Conservation (phyloP, 352 stramenopile genomes). For the Phytophthora brassicae region DNA sequence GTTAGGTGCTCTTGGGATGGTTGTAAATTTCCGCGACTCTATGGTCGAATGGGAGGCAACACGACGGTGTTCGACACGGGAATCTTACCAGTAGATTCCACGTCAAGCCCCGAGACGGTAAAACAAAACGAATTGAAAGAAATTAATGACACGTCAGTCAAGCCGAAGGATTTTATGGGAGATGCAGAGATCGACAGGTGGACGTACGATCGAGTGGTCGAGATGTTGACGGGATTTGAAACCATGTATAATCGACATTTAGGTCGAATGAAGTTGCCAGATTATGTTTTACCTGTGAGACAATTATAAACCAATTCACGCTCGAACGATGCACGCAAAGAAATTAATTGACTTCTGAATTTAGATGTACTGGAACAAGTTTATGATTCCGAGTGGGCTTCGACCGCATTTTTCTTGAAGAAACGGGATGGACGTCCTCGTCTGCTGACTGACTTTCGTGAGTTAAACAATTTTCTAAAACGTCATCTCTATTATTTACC, state of each 20-base stretch:
- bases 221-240: background rate
- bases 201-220: background rate
- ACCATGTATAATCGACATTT: background rate
- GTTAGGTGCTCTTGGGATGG: background rate
- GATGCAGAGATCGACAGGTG: background rate
- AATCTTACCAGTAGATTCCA: too few species aligned
- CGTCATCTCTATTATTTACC: background rate
- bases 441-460: background rate
- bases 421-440: background rate
- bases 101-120: background rate
- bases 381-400: background rate
- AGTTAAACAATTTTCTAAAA: background rate
- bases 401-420: constrained; percentile 1
- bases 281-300: background rate
- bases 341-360: background rate
- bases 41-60: background rate
- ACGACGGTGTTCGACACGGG: background rate
- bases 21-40: background rate
- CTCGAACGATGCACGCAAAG: background rate
- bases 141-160: background rate
- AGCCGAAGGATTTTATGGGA: background rate
- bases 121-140: background rate
- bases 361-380: background rate
- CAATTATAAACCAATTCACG: background rate
- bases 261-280: background rate